A percentile compares a stretch with the other conserved stretches of the same genome.
Evolutionary conservation across 2,329 filamentous ascomycete genomes (phyloP).

Genomic region (Colletotrichum sp.): DNA sequence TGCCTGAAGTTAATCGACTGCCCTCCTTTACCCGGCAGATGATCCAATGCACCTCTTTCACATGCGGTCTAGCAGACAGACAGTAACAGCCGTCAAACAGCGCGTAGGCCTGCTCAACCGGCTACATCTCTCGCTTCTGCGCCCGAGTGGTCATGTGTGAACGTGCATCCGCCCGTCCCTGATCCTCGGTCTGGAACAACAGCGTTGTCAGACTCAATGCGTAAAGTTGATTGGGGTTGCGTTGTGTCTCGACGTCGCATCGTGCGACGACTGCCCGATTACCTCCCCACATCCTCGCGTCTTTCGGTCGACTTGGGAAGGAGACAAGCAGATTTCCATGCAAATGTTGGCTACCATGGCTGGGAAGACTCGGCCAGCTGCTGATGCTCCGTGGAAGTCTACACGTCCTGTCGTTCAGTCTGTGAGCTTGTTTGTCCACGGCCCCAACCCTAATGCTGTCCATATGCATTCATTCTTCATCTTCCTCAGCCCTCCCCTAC

Average conservation of each 20-base stretch:
- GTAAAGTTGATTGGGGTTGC: neutral
- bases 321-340: neutral
- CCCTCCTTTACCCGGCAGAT: neutral
- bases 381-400: neutral
- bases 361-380: conserved; percentile 1
- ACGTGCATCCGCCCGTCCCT: neutral
- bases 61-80: neutral
- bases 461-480: neutral
- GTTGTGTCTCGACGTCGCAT: neutral
- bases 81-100: neutral
- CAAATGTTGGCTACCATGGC: neutral
- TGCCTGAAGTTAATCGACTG: conserved; percentile 2
- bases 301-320: neutral
- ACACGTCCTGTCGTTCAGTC: neutral
- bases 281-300: neutral
- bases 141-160: neutral
- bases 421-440: neutral
- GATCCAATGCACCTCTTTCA: neutral
- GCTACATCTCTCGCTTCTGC: neutral
- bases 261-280: neutral
- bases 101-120: neutral
- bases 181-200: neutral
- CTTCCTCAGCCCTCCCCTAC: neutral
- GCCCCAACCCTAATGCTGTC: neutral
- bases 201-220: neutral